Percentiles rank a stretch among this genome's conserved stretches.
phyloP scores from a whole-genome alignment of 2,329 filamentous ascomycete genomes.

The Acephala macrosclerotiorum region DNA sequence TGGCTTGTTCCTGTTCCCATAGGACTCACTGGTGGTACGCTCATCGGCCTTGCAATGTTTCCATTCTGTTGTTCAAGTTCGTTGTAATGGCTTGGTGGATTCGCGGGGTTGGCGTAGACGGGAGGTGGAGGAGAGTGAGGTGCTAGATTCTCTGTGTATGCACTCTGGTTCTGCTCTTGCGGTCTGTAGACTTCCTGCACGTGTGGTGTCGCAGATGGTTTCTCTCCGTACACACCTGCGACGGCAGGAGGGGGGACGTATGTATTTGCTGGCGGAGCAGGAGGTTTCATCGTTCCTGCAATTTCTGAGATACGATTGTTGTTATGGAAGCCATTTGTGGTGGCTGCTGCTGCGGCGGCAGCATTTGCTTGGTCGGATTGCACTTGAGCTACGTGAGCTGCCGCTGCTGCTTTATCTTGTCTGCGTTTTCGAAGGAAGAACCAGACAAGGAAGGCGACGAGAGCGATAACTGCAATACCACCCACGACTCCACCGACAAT shows the following conservation, averaged over 20 bases:
- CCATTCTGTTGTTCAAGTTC: not conserved
- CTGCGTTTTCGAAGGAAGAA: conserved; percentile 29
- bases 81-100: conserved; percentile 2
- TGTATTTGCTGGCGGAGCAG: conserved; percentile 3
- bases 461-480: conserved; percentile 26
- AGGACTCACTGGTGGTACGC: not conserved
- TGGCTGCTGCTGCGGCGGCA: conserved; percentile 20
- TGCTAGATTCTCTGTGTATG: not conserved
- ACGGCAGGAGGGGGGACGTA: not conserved
- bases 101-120: not conserved
- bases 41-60: not conserved
- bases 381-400: conserved; percentile 7
- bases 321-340: conserved; percentile 10
- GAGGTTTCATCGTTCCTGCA: conserved; percentile 25
- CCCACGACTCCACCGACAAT: conserved; percentile 37
- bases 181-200: conserved; percentile 5
- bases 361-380: conserved; percentile 29
- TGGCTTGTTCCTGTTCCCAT: conserved; percentile 7
- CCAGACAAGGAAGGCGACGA: conserved; percentile 28
- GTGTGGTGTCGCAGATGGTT: not conserved
- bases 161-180: not conserved
- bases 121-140: conserved; percentile 2
- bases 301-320: conserved; percentile 22
- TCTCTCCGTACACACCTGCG: conserved; percentile 6
- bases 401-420: conserved; percentile 17